Conservation (phyloP, 2,329 filamentous ascomycete genomes). For the Hypoxylon sp. region DNA sequence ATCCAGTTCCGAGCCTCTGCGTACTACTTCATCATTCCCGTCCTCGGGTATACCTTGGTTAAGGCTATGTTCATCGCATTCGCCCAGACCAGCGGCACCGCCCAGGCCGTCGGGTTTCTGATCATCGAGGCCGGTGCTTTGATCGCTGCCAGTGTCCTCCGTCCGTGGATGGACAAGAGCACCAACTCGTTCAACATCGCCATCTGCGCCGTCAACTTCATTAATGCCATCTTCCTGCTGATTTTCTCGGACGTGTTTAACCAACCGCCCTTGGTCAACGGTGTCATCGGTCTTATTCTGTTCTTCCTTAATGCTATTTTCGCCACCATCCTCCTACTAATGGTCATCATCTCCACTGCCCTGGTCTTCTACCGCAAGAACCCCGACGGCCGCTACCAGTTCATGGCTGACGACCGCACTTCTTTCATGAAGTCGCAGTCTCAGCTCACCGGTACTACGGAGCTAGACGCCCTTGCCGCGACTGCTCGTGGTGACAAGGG, state of each 20-base stretch:
- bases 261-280: conserved; percentile 78
- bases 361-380: conserved; percentile 83
- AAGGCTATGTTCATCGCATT: conserved; percentile 87
- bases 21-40: conserved; percentile 85
- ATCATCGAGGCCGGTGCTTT: conserved; percentile 78
- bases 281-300: conserved; percentile 83
- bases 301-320: conserved; percentile 84
- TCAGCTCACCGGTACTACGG: conserved; percentile 72
- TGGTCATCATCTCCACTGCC: conserved; percentile 72
- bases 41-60: conserved; percentile 74
- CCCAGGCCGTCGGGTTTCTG: conserved; percentile 78
- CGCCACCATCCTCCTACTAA: conserved; percentile 75
- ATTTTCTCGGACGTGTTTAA: conserved; percentile 85
- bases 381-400: conserved; percentile 85
- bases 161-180: conserved; percentile 96
- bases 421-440: conserved; percentile 92
- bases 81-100: conserved; percentile 69
- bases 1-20: conserved; percentile 88
- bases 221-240: conserved; percentile 81
- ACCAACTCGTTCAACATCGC: conserved; percentile 90
- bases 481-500: conserved; percentile 79
- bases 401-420: conserved; percentile 86
- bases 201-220: conserved; percentile 81
- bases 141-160: conserved; percentile 74
- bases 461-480: conserved; percentile 82